These are phyloP conservation scores for Fusarium sp. DNA, from an alignment of 2,329 filamentous ascomycete genomes.

Conservation along the genomic window DNA sequence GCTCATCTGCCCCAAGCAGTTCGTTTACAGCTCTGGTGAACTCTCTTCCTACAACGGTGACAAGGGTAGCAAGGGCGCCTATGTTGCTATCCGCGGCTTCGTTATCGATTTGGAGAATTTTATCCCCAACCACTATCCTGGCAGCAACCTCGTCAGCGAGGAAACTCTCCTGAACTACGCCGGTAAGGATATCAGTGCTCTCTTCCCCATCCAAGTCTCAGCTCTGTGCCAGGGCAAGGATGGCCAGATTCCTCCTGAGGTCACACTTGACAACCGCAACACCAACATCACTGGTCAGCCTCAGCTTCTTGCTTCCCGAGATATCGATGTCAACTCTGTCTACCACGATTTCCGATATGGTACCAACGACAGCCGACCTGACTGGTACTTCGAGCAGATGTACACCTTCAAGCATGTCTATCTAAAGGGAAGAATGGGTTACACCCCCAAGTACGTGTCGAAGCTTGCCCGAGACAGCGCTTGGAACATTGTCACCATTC, in stretches of 20 bases:
- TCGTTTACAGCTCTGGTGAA: conserved; percentile 86
- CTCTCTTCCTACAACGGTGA: conserved; percentile 81
- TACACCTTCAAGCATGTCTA: conserved; percentile 80
- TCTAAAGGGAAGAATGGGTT: conserved; percentile 90
- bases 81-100: conserved; percentile 86
- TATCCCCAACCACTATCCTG: conserved; percentile 78
- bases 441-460: conserved; percentile 80
- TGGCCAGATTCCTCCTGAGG: conserved; percentile 73
- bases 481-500: conserved; percentile 81
- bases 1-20: conserved; percentile 90
- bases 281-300: conserved; percentile 80
- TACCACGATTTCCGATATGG: conserved; percentile 96
- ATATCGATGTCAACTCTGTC: conserved; percentile 76
- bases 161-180: conserved; percentile 82
- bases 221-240: conserved; percentile 86
- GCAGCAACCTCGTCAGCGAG: conserved; percentile 63
- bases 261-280: conserved; percentile 86
- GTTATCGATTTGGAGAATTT: conserved; percentile 87
- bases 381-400: conserved; percentile 96
- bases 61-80: conserved; percentile 69
- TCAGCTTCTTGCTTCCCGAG: conserved; percentile 67
- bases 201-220: conserved; percentile 96
- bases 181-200: conserved; percentile 84
- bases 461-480: conserved; percentile 74
- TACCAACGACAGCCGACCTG: conserved; percentile 83